Evolutionary conservation across 2,329 filamentous ascomycete species (phyloP).

Genomic region (Alternaria sp.): DNA sequence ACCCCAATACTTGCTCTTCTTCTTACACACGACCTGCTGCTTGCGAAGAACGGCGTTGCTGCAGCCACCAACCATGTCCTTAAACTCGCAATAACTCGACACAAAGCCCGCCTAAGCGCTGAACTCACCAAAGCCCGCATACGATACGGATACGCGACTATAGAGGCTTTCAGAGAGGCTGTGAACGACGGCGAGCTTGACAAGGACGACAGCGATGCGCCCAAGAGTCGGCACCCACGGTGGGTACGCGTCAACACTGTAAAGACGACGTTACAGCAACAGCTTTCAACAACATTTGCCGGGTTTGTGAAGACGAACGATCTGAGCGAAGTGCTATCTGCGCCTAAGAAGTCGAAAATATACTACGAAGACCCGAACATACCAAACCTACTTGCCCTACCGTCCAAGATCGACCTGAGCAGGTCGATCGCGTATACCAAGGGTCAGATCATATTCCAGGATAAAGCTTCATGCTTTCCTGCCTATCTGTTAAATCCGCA

Average conservation of each 20-base stretch:
- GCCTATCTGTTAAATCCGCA: conserved; percentile 81
- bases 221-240: conserved; percentile 71
- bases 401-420: conserved; percentile 74
- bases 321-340: conserved; percentile 65
- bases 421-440: conserved; percentile 75
- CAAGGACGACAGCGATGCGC: conserved; percentile 49
- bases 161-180: conserved; percentile 70
- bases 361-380: conserved; percentile 82
- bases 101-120: conserved; percentile 80
- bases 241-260: conserved; percentile 91
- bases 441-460: conserved; percentile 87
- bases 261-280: conserved; percentile 72
- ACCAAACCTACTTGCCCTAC: conserved; percentile 82
- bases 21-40: conserved; percentile 83
- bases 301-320: conserved; percentile 65
- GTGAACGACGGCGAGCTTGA: conserved; percentile 57
- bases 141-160: conserved; percentile 71
- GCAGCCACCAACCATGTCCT: conserved; percentile 82
- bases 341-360: conserved; percentile 54
- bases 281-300: conserved; percentile 78
- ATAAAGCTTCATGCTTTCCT: conserved; percentile 97
- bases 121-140: conserved; percentile 85
- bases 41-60: conserved; percentile 82
- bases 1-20: conserved; percentile 81
- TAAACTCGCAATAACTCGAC: conserved; percentile 75